Evolutionary conservation across 164 flowering plant species (phyloP).

Genomic region (Nymphaea colorata): DNA sequence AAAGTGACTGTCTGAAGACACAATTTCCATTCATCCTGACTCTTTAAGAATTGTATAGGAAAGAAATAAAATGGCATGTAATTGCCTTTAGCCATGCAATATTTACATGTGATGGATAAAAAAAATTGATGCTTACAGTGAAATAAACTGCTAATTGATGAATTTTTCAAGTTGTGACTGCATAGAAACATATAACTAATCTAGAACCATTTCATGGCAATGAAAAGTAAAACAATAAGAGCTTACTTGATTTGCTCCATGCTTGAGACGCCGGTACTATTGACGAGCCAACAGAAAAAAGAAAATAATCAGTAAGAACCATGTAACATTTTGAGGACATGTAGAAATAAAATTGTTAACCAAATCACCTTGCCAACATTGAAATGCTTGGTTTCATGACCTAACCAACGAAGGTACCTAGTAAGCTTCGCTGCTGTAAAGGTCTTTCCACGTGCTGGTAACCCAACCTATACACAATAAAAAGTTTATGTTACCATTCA

Average conservation of each 20-base stretch:
- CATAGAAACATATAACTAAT: too few relatives aligned
- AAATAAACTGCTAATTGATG: too few relatives aligned
- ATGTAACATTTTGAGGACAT: slow-evolving; percentile 3
- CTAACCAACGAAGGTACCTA: slow-evolving; percentile 97
- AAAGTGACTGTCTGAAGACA: too few relatives aligned
- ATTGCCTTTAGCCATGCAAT: too few relatives aligned
- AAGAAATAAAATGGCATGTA: too few relatives aligned
- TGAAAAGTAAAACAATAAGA: background rate
- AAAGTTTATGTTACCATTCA: background rate
- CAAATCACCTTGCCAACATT: slow-evolving; percentile 89
- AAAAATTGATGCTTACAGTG: too few relatives aligned
- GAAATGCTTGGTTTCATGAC: slow-evolving; percentile 97
- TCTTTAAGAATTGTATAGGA: too few relatives aligned
- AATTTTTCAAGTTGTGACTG: background rate
- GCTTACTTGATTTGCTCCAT: slow-evolving; percentile 81
- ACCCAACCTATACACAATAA: slow-evolving; percentile 50
- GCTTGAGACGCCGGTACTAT: slow-evolving; percentile 71
- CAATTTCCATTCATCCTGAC: too few relatives aligned
- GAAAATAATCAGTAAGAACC: background rate
- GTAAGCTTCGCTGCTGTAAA: slow-evolving; percentile 97
- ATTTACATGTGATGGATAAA: too few relatives aligned
- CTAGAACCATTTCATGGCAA: background rate
- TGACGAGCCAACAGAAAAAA: background rate
- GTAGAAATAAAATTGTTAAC: background rate
- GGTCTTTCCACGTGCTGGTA: slow-evolving; percentile 99